Conservation (phyloP, 768 basidiomycete species). For the Termitomyces sp. region DNA sequence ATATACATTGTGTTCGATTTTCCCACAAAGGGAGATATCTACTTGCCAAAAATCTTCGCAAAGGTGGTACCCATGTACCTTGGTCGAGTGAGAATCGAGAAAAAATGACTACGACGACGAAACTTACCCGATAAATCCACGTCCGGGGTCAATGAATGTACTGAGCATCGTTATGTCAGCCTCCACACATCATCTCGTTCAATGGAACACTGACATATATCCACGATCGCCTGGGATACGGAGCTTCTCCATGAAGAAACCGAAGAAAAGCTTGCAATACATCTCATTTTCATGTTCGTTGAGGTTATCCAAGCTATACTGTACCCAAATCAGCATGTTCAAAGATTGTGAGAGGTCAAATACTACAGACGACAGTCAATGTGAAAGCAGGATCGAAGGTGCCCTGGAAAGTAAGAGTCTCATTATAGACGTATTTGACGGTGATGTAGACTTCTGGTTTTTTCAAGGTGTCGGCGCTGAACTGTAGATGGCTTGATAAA, state of each 20-base stretch:
- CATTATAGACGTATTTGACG: constrained; percentile 51
- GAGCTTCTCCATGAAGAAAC: constrained; percentile 50
- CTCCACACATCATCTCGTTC: neutral
- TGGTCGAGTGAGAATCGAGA: neutral
- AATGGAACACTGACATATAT: constrained; percentile 35
- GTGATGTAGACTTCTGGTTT: constrained; percentile 55
- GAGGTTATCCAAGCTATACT: constrained; percentile 59
- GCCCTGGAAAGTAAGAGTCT: constrained; percentile 55
- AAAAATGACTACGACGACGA: neutral
- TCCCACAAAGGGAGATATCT: neutral
- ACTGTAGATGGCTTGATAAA: constrained; percentile 25
- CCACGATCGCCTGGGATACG: constrained; percentile 47
- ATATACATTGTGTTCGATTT: neutral
- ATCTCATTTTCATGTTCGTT: constrained; percentile 38
- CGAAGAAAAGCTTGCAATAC: constrained; percentile 53
- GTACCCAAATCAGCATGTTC: neutral
- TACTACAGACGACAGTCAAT: constrained; percentile 46
- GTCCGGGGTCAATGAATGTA: constrained; percentile 50
- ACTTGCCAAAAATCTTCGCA: constrained; percentile 33
- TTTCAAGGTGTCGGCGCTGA: constrained; percentile 44
- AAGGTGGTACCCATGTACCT: constrained; percentile 44
- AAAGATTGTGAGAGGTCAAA: neutral
- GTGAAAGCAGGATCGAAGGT: constrained; percentile 64
- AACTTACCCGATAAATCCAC: constrained; percentile 41
- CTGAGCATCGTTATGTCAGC: constrained; percentile 15